Percentiles rank a stretch among this genome's conserved stretches.
Conservation (phyloP, 2,329 filamentous ascomycete species). For the Beauveria australis region DNA sequence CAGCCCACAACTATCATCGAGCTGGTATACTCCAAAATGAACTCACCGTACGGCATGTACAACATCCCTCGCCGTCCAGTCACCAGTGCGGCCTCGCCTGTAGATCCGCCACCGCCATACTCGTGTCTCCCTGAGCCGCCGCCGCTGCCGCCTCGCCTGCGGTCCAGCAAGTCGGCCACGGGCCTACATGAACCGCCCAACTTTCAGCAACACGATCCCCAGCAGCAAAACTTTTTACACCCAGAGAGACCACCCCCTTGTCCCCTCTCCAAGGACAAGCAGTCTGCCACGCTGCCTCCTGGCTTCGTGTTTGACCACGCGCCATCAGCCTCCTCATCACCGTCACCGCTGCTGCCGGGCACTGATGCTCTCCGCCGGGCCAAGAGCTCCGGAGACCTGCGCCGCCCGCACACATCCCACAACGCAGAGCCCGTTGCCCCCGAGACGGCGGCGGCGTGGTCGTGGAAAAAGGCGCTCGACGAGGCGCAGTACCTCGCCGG, state of each 20-base stretch:
- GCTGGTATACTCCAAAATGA: neutral
- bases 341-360: neutral
- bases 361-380: conserved; percentile 17
- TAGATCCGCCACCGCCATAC: neutral
- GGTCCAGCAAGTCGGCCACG: conserved; percentile 14
- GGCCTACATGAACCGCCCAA: conserved; percentile 6
- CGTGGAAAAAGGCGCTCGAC: conserved; percentile 41
- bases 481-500: conserved; percentile 59
- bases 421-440: conserved; percentile 2
- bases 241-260: neutral
- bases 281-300: neutral
- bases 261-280: neutral
- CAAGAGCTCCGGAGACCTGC: conserved; percentile 23
- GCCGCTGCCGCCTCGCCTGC: conserved; percentile 9
- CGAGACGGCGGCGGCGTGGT: conserved; percentile 16
- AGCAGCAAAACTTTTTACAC: neutral
- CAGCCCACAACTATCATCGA: neutral
- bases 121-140: neutral
- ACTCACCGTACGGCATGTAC: neutral
- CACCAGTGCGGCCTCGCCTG: neutral
- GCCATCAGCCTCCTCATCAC: conserved; percentile 3
- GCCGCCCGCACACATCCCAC: neutral
- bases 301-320: conserved; percentile 9
- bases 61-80: neutral
- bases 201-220: no score